A percentile compares a stretch with the other conserved stretches of the same genome.
phyloP scores from a whole-genome alignment of 2,329 filamentous ascomycete species.

The Penicillium sp. region DNA sequence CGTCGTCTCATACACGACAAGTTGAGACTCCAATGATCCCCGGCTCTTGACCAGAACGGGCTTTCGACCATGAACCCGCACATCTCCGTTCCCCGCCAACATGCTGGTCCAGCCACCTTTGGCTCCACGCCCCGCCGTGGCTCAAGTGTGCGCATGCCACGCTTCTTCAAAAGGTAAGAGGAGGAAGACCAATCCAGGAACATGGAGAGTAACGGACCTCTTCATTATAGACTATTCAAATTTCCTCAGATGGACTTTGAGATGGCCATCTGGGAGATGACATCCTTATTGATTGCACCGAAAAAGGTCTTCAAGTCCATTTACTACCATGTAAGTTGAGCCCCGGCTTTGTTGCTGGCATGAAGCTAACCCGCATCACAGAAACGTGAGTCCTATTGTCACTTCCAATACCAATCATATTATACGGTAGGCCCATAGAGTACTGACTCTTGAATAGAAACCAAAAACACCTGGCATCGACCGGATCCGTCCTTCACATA shows the following conservation, averaged over 20 bases:
- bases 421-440: neutral
- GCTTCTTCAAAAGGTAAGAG: slow-evolving; percentile 62
- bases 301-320: slow-evolving; percentile 72
- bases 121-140: slow-evolving; percentile 53
- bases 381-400: slow-evolving; percentile 39
- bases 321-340: slow-evolving; percentile 64
- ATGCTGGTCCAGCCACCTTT: slow-evolving; percentile 55
- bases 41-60: slow-evolving; percentile 13
- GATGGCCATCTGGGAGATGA: slow-evolving; percentile 73
- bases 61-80: slow-evolving; percentile 56
- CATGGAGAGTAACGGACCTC: neutral
- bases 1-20: slow-evolving; percentile 5
- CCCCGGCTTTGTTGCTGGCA: neutral
- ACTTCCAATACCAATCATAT: slow-evolving; percentile 29
- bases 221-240: slow-evolving; percentile 59
- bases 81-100: slow-evolving; percentile 60
- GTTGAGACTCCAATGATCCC: slow-evolving; percentile 7
- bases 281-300: slow-evolving; percentile 64
- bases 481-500: slow-evolving; percentile 70
- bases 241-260: slow-evolving; percentile 75
- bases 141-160: slow-evolving; percentile 60
- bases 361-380: slow-evolving; percentile 20
- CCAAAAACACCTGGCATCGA: slow-evolving; percentile 69
- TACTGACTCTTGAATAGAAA: slow-evolving; percentile 48
- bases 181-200: neutral